Evolutionary conservation across 768 basidiomycete species (phyloP), one percentile per base, ranked within the genome.

Genomic region (Naganishia friedmannii): DNA sequence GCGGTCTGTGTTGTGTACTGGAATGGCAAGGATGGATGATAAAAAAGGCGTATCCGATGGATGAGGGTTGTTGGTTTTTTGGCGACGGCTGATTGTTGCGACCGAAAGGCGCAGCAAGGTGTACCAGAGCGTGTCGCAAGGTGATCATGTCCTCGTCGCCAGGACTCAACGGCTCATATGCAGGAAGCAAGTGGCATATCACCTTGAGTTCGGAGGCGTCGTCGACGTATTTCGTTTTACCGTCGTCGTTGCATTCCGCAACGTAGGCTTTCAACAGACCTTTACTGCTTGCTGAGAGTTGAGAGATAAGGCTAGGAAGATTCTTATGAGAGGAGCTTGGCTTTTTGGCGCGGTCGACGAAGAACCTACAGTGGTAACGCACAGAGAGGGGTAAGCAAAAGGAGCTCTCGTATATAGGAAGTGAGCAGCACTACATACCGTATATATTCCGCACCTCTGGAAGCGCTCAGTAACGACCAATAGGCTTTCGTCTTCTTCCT

Each of bases 71-170:
- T n/a, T n/a, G n/a, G n/a, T 51, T 51, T 23, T 26, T 26, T 21
- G n/a, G n/a, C n/a, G 6, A n/a, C 7, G 48, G 42, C 2, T 13
- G n/a, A 3, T 51, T 51, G 3, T 23, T 42, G 42, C 48, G 6
- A 4, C 48, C 7, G 17, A 5, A 12, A 21, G 23, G 3, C 1
- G 48, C 7, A 13, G 12, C 48, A 23, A 51, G 42, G 34, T 63
- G 60, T 28, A 63, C 48, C 15, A 63, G 26, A 10, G 39, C 60
- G 23, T 45, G 57, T 63, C 60, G 60, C 39, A 63, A 21, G n/a
- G 60, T 45, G 23, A 45, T 63, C 1, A 23, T 4, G 15, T 63
- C 60, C n/a, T 63, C 42, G 15, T 42, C 42, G 15, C 48, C 48
- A 7, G 42, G 9, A 42, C 42, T 42, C 42, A 42, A 46, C 9